Percentiles rank a stretch among this genome's conserved stretches.
phyloP scores from a whole-genome alignment of 805 yeast species.

The Ogataea dorogensis region DNA sequence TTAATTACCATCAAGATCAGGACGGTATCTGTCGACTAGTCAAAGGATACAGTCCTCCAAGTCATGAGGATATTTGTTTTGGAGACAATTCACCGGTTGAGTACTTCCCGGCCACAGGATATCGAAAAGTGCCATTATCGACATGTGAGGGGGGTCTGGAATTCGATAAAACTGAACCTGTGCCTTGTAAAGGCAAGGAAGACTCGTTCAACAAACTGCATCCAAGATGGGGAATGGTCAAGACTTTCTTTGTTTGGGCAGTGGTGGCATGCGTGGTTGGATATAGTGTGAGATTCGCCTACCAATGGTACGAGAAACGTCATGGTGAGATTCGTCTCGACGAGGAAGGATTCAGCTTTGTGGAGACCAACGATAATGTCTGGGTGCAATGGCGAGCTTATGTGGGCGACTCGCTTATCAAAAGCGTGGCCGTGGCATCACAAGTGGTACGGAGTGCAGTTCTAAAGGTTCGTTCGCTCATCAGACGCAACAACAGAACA shows the following conservation, averaged over 20 bases:
- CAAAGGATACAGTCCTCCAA: slow-evolving; percentile 64
- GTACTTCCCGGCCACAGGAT: slow-evolving; percentile 82
- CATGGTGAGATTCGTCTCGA: slow-evolving; percentile 82
- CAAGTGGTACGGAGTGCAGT: slow-evolving; percentile 15
- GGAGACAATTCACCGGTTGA: slow-evolving; percentile 57
- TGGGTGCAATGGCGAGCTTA: slow-evolving; percentile 14
- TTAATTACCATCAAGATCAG: slow-evolving; percentile 61
- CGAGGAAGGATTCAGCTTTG: slow-evolving; percentile 42
- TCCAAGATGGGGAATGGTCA: slow-evolving; percentile 48
- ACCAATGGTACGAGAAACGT: slow-evolving; percentile 35
- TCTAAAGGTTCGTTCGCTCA: slow-evolving; percentile 6
- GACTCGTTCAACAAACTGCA: slow-evolving; percentile 58
- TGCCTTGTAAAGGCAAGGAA: slow-evolving; percentile 84
- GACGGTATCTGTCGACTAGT: slow-evolving; percentile 81
- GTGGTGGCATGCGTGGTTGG: slow-evolving; percentile 54
- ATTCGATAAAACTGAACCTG: slow-evolving; percentile 54
- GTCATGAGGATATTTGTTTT: slow-evolving; percentile 58
- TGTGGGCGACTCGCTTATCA: slow-evolving; percentile 30
- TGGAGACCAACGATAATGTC: slow-evolving; percentile 30
- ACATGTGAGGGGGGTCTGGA: slow-evolving; percentile 79
- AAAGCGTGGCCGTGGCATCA: slow-evolving; percentile 32
- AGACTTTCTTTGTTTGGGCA: slow-evolving; percentile 40
- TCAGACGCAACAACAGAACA: not conserved
- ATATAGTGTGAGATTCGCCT: slow-evolving; percentile 38
- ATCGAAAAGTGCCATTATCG: slow-evolving; percentile 75